A percentile compares a stretch with the other conserved stretches of the same genome.
These are phyloP conservation scores for Phaeophleospora eucalypticola DNA, from an alignment of 2,329 filamentous ascomycete genomes.

Conservation along the genomic window DNA sequence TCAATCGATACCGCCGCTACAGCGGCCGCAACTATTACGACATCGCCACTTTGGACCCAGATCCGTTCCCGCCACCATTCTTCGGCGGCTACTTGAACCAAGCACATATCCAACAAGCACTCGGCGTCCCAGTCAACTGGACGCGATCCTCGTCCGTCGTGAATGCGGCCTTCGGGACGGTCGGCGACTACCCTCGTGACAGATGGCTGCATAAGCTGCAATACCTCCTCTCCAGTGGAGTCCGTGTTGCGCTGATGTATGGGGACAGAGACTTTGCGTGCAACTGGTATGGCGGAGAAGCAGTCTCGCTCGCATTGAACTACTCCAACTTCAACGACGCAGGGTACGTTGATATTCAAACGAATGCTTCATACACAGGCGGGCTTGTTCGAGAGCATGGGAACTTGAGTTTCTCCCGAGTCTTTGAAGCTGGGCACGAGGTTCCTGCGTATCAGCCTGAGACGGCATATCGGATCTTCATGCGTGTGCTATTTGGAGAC, in stretches of 20 bases:
- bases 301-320: constrained; percentile 44
- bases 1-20: constrained; percentile 36
- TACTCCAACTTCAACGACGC: neutral
- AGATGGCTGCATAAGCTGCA: constrained; percentile 21
- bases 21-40: constrained; percentile 54
- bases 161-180: constrained; percentile 5
- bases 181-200: constrained; percentile 19
- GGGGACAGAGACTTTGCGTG: constrained; percentile 51
- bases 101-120: constrained; percentile 40
- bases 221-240: constrained; percentile 53
- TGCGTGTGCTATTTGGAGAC: constrained; percentile 47
- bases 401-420: neutral
- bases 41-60: constrained; percentile 46
- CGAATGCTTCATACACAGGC: neutral
- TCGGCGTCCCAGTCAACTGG: constrained; percentile 48
- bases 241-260: constrained; percentile 54
- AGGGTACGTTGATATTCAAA: neutral
- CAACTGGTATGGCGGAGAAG: constrained; percentile 45
- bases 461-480: constrained; percentile 52
- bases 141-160: constrained; percentile 23
- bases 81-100: constrained; percentile 43
- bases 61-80: constrained; percentile 28
- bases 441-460: constrained; percentile 48
- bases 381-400: neutral
- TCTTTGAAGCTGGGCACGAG: constrained; percentile 30